phyloP scores from a whole-genome alignment of 805 yeast species.

The Millerozyma miso region DNA sequence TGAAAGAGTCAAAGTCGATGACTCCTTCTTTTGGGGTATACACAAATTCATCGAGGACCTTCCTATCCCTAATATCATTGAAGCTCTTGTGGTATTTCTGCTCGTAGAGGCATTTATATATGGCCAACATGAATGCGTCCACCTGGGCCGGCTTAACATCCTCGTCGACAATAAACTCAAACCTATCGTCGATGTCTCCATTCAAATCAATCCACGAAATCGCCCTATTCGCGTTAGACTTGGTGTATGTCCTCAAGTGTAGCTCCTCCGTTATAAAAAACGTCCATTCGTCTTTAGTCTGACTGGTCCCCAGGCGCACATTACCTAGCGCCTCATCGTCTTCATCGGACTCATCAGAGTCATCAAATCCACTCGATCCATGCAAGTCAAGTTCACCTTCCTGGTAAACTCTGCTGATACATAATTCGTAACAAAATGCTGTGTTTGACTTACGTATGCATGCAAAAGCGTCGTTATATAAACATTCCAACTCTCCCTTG shows the following conservation, averaged over 20 bases:
- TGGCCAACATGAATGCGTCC: constrained; percentile 55
- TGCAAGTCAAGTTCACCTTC: constrained; percentile 61
- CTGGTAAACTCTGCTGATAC: constrained; percentile 61
- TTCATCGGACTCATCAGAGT: constrained; percentile 39
- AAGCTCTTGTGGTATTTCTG: constrained; percentile 61
- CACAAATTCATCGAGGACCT: constrained; percentile 57
- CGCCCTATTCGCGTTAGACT: constrained; percentile 50
- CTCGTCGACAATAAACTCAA: constrained; percentile 72
- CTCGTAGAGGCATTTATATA: constrained; percentile 72
- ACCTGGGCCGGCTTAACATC: constrained; percentile 53
- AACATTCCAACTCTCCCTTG: constrained; percentile 78
- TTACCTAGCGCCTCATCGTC: constrained; percentile 20
- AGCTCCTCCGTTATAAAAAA: constrained; percentile 64
- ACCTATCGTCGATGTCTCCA: constrained; percentile 84
- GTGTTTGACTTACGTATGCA: constrained; percentile 64
- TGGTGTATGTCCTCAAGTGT: constrained; percentile 48
- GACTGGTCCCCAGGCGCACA: constrained; percentile 17
- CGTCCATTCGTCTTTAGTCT: constrained; percentile 60
- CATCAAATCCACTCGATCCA: constrained; percentile 36
- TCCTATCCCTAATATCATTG: constrained; percentile 33
- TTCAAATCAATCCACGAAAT: constrained; percentile 77
- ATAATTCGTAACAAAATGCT: constrained; percentile 64
- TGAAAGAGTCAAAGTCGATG: constrained; percentile 20
- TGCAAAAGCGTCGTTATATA: constrained; percentile 76
- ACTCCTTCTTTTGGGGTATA: constrained; percentile 22